These are phyloP conservation scores for Punica granatum DNA, from an alignment of 345 rosid genomes.

Conservation along the genomic window DNA sequence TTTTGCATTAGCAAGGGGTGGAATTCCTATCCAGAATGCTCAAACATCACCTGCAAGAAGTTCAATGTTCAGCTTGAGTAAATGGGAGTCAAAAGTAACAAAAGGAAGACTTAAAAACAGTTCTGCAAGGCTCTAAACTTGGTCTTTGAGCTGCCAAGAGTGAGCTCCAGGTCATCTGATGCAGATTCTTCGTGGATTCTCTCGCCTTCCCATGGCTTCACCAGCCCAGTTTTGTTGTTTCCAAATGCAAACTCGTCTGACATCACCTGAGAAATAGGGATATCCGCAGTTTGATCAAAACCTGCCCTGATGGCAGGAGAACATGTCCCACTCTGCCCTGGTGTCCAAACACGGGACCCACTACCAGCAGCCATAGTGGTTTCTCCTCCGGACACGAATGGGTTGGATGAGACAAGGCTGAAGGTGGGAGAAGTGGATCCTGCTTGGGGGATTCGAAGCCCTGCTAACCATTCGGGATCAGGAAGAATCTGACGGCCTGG, in stretches of 20 bases:
- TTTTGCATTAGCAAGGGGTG: background rate
- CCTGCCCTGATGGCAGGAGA: slow-evolving; percentile 85
- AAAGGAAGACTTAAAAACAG: background rate
- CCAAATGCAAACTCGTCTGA: slow-evolving; percentile 91
- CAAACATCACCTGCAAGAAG: background rate
- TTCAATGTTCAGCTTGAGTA: background rate
- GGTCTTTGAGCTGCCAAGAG: slow-evolving; percentile 84
- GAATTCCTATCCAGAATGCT: background rate
- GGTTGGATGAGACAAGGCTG: slow-evolving; percentile 69
- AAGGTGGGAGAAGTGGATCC: slow-evolving; percentile 89
- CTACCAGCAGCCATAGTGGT: slow-evolving; percentile 35
- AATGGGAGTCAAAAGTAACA: background rate
- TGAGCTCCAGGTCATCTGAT: slow-evolving; percentile 94
- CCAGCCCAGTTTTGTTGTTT: slow-evolving; percentile 51
- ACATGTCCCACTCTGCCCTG: slow-evolving; percentile 94
- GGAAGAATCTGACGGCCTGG: slow-evolving; percentile 74
- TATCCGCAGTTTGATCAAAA: slow-evolving; percentile 67
- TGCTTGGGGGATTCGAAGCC: slow-evolving; percentile 62
- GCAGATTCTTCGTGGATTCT: slow-evolving; percentile 88
- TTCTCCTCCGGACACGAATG: slow-evolving; percentile 68
- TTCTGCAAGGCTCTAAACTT: slow-evolving; percentile 28
- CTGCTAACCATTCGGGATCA: slow-evolving; percentile 81
- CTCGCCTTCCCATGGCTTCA: slow-evolving; percentile 99
- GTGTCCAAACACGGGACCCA: slow-evolving; percentile 85
- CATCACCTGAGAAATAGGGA: slow-evolving; percentile 67